Conservation (phyloP, 2,329 filamentous ascomycete species). For the Arthroderma sp. region DNA sequence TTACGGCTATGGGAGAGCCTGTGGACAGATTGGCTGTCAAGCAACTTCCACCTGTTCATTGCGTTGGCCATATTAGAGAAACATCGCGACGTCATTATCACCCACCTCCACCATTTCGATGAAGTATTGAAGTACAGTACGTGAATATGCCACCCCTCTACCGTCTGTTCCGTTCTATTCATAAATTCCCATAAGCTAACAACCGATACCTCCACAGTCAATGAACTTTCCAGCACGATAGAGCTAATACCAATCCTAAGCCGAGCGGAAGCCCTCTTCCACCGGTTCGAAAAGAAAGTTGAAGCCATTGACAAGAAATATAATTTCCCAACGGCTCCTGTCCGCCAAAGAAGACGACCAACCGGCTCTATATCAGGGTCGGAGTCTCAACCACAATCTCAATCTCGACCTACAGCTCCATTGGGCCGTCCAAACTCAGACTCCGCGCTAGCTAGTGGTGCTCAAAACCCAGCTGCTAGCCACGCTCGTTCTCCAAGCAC, state of each 20-base stretch:
- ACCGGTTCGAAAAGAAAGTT: conserved; percentile 73
- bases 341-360: conserved; percentile 8
- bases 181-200: too few relatives aligned
- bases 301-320: conserved; percentile 86
- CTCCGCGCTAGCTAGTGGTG: conserved; percentile 3
- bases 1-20: conserved; percentile 80
- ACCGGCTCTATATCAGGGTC: not conserved
- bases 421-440: conserved; percentile 14
- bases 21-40: conserved; percentile 85
- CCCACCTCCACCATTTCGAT: conserved; percentile 85
- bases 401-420: not conserved
- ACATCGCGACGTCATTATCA: conserved; percentile 92
- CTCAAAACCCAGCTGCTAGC: not conserved
- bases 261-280: conserved; percentile 77
- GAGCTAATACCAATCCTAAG: conserved; percentile 78
- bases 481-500: conserved; percentile 13
- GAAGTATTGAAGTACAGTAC: conserved; percentile 91
- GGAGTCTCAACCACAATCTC: conserved; percentile 1
- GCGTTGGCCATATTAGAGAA: conserved; percentile 90
- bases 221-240: conserved; percentile 86
- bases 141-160: conserved; percentile 18
- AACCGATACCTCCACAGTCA: conserved; percentile 44
- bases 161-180: too few relatives aligned
- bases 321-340: conserved; percentile 56
- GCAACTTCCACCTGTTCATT: conserved; percentile 88